phyloP scores from a whole-genome alignment of 1,284 basidiomycete genomes.

The Rhodotorula sp. region DNA sequence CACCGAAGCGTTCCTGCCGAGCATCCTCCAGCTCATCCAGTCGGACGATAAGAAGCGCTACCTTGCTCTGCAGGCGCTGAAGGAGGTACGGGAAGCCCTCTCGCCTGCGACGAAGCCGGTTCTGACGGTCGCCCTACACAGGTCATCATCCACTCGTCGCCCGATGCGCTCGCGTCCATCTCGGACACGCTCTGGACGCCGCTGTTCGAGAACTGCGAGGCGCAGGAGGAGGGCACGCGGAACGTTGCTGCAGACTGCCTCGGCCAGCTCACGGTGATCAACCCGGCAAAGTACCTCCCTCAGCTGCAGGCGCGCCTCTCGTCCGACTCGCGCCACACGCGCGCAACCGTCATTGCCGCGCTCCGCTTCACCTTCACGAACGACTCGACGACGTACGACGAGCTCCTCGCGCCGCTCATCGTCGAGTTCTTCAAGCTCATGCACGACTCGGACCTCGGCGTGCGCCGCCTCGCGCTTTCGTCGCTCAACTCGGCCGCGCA shows the following conservation, averaged over 20 bases:
- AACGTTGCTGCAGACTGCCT: conserved; percentile 96
- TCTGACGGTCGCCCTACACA: conserved; percentile 46
- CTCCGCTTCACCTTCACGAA: conserved; percentile 95
- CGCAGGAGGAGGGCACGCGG: conserved; percentile 77
- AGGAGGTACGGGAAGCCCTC: conserved; percentile 64
- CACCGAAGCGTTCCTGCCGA: conserved; percentile 77
- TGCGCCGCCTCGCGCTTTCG: conserved; percentile 81
- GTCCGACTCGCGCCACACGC: conserved; percentile 62
- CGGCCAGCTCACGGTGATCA: conserved; percentile 88
- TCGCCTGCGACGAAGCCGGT: not conserved
- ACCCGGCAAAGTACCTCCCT: conserved; percentile 83
- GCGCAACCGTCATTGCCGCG: conserved; percentile 85
- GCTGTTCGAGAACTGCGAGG: conserved; percentile 73
- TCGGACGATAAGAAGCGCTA: conserved; percentile 70
- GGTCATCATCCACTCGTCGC: conserved; percentile 87
- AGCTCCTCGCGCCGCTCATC: conserved; percentile 78
- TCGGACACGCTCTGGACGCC: conserved; percentile 88
- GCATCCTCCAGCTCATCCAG: conserved; percentile 78
- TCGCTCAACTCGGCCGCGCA: conserved; percentile 91
- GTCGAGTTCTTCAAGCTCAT: conserved; percentile 88
- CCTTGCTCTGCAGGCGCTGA: conserved; percentile 84
- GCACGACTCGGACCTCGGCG: conserved; percentile 77
- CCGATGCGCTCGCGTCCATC: conserved; percentile 75
- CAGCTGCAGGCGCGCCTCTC: conserved; percentile 79
- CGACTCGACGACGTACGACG: conserved; percentile 77